A percentile compares a stretch with the other conserved stretches of the same genome.
Evolutionary conservation across 106 monocot species (phyloP).

Genomic region (Triglochin maritima): DNA sequence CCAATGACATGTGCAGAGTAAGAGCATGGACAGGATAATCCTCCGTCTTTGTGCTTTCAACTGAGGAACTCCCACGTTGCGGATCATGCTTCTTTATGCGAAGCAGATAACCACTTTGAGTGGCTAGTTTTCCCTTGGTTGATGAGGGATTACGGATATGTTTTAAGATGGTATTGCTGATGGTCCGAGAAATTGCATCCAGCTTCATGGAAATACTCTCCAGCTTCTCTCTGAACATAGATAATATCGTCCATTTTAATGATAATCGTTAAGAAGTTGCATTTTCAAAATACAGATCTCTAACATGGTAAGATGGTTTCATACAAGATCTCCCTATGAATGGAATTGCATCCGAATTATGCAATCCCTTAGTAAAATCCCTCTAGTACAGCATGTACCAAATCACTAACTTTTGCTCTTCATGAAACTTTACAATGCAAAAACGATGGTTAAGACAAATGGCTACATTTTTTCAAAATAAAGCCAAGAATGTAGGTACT

Average conservation of each 20-base stretch:
- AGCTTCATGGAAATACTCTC: background rate
- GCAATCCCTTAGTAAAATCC: too few relatives aligned
- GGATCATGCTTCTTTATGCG: slow-evolving; percentile 2
- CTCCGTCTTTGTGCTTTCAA: background rate
- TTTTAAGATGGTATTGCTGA: background rate
- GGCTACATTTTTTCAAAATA: too few relatives aligned
- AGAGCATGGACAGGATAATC: slow-evolving; percentile 18
- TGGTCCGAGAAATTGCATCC: background rate
- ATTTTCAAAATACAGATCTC: background rate
- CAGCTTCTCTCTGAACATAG: background rate
- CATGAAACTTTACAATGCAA: too few relatives aligned
- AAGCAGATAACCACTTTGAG: background rate
- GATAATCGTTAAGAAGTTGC: background rate
- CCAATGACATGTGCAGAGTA: slow-evolving; percentile 32
- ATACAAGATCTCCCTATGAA: too few relatives aligned
- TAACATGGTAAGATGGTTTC: too few relatives aligned
- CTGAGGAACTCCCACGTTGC: background rate
- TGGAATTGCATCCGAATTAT: background rate
- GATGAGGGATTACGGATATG: background rate
- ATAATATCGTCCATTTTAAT: background rate
- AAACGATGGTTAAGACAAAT: too few relatives aligned
- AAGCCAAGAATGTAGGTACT: too few relatives aligned
- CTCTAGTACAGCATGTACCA: too few relatives aligned
- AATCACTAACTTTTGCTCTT: too few relatives aligned
- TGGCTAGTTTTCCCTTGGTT: background rate